These are phyloP conservation scores for Melaleuca quinquenervia DNA, from an alignment of 345 rosid genomes.

Conservation along the genomic window DNA sequence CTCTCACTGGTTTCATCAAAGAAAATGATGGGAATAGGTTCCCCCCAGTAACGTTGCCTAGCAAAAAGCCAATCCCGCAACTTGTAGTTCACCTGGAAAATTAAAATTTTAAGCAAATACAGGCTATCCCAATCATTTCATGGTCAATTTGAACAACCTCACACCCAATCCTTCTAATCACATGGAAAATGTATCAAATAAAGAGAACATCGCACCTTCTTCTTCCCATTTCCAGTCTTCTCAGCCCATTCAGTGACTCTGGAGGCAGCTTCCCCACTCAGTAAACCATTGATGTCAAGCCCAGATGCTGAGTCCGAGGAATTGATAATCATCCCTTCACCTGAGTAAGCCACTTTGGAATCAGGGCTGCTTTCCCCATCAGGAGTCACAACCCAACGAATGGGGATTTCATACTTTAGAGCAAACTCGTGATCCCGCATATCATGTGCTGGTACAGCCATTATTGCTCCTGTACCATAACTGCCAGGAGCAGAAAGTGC, in stretches of 20 bases:
- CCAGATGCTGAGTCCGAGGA: constrained; percentile 50
- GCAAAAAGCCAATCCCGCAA: constrained; percentile 99
- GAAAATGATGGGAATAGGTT: constrained; percentile 84
- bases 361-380: constrained; percentile 27
- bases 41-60: constrained; percentile 98
- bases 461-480: constrained; percentile 96
- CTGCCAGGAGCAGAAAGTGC: constrained; percentile 24
- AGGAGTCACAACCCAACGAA: constrained; percentile 54
- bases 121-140: neutral
- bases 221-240: constrained; percentile 68
- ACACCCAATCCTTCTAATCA: neutral
- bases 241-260: constrained; percentile 80
- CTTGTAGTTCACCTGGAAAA: constrained; percentile 75
- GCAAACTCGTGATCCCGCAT: constrained; percentile 82
- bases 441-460: constrained; percentile 97
- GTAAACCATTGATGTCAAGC: constrained; percentile 73
- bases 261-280: constrained; percentile 53
- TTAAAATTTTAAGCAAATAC: neutral
- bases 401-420: constrained; percentile 55
- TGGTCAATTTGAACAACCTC: neutral
- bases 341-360: constrained; percentile 41
- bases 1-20: constrained; percentile 56
- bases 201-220: constrained; percentile 42
- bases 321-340: constrained; percentile 48
- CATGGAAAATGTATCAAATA: neutral